Evolutionary conservation across 345 rosid genomes (phyloP).

Genomic region (Reutealis trisperma): DNA sequence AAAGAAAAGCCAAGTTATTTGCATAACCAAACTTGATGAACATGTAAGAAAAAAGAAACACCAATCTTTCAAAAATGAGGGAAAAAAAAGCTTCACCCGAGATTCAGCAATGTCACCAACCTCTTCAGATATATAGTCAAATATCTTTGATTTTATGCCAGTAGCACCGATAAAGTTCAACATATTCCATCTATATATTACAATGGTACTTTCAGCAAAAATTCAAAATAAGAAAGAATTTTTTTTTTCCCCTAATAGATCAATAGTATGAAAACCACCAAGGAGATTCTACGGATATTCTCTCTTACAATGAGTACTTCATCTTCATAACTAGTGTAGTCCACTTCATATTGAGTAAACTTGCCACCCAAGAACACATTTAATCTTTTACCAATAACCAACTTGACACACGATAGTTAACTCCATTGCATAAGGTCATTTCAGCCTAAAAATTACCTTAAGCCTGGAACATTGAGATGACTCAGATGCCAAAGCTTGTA

Average conservation of each 20-base stretch:
- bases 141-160: neutral
- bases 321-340: neutral
- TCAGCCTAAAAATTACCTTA: slow-evolving; percentile 49
- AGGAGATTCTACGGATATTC: too few relatives aligned
- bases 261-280: too few relatives aligned
- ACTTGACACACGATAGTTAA: neutral
- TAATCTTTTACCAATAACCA: neutral
- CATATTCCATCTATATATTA: too few relatives aligned
- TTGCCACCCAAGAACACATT: neutral
- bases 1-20: neutral
- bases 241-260: too few relatives aligned
- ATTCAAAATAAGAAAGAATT: too few relatives aligned
- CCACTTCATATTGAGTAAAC: neutral
- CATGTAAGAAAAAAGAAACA: neutral
- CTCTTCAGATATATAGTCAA: neutral
- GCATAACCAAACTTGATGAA: neutral
- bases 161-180: too few relatives aligned
- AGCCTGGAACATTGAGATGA: slow-evolving; percentile 67
- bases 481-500: slow-evolving; percentile 72
- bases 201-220: too few relatives aligned
- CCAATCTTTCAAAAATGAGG: neutral
- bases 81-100: neutral
- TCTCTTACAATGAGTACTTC: neutral
- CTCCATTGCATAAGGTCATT: neutral
- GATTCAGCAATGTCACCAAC: neutral